A percentile compares a stretch with the other conserved stretches of the same genome.
Conservation (phyloP, 1,284 basidiomycete species). For the Laetiporus sulphureus region DNA sequence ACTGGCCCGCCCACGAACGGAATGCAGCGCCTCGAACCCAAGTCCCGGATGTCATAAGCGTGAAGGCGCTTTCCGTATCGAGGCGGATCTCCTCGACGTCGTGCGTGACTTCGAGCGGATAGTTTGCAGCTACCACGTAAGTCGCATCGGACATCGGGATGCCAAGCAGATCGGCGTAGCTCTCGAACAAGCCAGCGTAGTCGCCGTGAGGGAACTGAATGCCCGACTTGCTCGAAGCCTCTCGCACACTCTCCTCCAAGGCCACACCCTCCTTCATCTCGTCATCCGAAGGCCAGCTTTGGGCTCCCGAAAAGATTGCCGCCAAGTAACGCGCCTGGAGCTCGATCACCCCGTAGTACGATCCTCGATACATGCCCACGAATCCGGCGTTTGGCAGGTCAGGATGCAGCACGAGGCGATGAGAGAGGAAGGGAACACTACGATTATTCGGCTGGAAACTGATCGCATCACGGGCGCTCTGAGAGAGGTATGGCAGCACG, state of each 20-base stretch:
- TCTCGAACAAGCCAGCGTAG: background rate
- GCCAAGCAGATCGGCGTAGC: background rate
- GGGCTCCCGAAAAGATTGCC: background rate
- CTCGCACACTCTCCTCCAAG: background rate
- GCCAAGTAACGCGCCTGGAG: background rate
- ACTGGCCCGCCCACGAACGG: background rate
- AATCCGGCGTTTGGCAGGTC: background rate
- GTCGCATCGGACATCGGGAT: background rate
- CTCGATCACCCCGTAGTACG: background rate
- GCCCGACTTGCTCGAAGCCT: background rate
- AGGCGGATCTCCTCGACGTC: background rate
- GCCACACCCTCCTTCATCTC: background rate
- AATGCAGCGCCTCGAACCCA: background rate
- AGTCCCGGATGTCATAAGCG: background rate
- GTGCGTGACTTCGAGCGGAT: background rate
- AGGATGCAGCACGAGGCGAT: background rate
- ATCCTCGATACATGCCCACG: background rate
- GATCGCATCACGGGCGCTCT: background rate
- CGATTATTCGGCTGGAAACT: background rate
- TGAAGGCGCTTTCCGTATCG: background rate
- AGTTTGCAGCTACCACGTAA: background rate
- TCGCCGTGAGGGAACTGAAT: constrained; percentile 2
- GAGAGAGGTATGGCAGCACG: background rate
- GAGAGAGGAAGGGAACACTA: background rate
- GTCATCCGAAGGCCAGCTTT: background rate